Evolutionary conservation across 78 protist species (phyloP), one percentile per base, ranked within the genome.

Genomic region (Dictyostelium citrinum): DNA sequence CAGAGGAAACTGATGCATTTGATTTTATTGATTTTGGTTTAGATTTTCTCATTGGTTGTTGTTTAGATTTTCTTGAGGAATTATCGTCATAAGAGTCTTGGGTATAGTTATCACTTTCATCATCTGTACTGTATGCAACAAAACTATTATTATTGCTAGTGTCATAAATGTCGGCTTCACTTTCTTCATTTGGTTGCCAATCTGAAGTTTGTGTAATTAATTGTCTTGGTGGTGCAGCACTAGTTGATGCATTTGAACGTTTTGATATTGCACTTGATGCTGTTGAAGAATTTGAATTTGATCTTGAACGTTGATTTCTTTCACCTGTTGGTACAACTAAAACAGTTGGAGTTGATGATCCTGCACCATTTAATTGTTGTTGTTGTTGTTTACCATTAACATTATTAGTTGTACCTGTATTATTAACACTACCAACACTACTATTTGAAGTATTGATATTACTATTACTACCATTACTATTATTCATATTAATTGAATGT

Each of bases 161-260:
- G 37, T 58, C 84, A 58, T 80, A 80, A n/a, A 43, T 35, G 35
- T 88, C 93, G 17, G 71, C 45, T 35, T 88, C 93, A 49, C 85
- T 78, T 58, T 35, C 11, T 49, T 88, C 93, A 46, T 88, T 84
- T 61, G 93, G 93, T 46, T 88, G 84, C 93, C 93, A 88, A 78
- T 88, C 93, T 17, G 83, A 76, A 6, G 41, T 60, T 29, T 74
- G 83, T 7, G 92, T 86, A 9, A 46, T 35, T 46, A 78, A 29
- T 24, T 68, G 24, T 31, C 55, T 12, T 78, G 81, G 60, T 24
- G 85, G 84, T 20, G 85, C 76, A 9, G 93, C 84, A 9, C 24
- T 85, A 3, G 45, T 41, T 74, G 43, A 29, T 29, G n/a, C 2
- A 10, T 43, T 43, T 17, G 22, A 45, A 45, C 27, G 24, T 8